These are phyloP conservation scores for Phytophthora litchii DNA, from an alignment of 352 stramenopile species.

Conservation along the genomic window DNA sequence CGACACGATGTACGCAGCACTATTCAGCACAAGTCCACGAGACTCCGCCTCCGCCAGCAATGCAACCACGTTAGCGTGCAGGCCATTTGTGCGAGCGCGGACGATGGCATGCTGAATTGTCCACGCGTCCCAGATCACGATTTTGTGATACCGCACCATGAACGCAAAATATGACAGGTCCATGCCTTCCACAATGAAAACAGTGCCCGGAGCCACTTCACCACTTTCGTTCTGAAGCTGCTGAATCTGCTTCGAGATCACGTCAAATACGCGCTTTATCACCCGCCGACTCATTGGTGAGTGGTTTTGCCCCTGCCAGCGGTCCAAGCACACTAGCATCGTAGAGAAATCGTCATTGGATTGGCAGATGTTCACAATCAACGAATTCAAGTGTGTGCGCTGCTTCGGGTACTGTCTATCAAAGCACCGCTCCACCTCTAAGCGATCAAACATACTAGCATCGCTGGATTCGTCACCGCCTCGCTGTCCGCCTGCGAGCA, in stretches of 20 bases:
- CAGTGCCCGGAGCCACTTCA: constrained; percentile 13
- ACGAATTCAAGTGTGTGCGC: constrained; percentile 49
- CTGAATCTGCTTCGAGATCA: constrained; percentile 61
- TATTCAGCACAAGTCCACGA: constrained; percentile 43
- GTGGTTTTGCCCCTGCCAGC: constrained; percentile 52
- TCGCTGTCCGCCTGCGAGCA: constrained; percentile 45
- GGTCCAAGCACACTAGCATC: constrained; percentile 63
- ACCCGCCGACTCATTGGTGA: constrained; percentile 54
- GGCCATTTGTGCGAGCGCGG: constrained; percentile 47
- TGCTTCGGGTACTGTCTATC: constrained; percentile 50
- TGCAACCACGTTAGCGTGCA: constrained; percentile 51
- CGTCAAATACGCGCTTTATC: constrained; percentile 59
- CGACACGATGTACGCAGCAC: constrained; percentile 50
- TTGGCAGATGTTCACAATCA: constrained; percentile 74
- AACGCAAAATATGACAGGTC: constrained; percentile 63
- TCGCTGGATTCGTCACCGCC: constrained; percentile 30
- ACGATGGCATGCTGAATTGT: constrained; percentile 61
- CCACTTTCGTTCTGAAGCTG: constrained; percentile 31
- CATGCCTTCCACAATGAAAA: constrained; percentile 49
- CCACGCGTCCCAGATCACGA: constrained; percentile 57
- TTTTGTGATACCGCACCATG: constrained; percentile 53
- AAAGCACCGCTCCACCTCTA: constrained; percentile 68
- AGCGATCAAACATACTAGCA: constrained; percentile 48
- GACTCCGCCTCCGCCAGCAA: constrained; percentile 49
- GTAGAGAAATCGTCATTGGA: constrained; percentile 67